Evolutionary conservation across 108 stramenopile species (phyloP).

Genomic region (Nitzschia putrida): DNA sequence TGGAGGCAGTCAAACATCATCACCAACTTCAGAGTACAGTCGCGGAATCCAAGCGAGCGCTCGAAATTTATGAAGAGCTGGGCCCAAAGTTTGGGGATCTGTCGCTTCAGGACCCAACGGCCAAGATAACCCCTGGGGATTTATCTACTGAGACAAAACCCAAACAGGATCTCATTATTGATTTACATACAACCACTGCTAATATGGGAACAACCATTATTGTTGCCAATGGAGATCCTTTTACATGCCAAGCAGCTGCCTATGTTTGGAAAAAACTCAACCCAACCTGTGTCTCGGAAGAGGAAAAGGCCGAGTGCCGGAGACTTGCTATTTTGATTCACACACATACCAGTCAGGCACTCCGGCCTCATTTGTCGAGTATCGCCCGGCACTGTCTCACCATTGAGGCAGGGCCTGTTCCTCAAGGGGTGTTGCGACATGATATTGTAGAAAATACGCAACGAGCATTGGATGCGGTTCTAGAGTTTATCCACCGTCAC

Average conservation of each 20-base stretch:
- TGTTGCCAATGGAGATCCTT: conserved; percentile 62
- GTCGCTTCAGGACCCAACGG: neutral
- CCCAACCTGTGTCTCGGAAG: conserved; percentile 3
- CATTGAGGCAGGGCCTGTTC: conserved; percentile 84
- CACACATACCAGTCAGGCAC: conserved; percentile 49
- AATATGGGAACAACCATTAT: conserved; percentile 85
- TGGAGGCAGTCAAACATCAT: conserved; percentile 33
- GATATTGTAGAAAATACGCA: conserved; percentile 81
- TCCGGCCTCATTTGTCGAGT: conserved; percentile 68
- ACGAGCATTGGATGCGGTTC: conserved; percentile 48
- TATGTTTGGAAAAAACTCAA: conserved; percentile 63
- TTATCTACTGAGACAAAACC: conserved; percentile 22
- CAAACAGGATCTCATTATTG: conserved; percentile 63
- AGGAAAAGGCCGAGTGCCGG: neutral
- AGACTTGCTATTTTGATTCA: conserved; percentile 63
- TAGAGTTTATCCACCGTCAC: conserved; percentile 73
- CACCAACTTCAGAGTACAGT: conserved; percentile 1
- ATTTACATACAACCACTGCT: conserved; percentile 81
- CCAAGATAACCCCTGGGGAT: neutral
- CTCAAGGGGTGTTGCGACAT: conserved; percentile 79
- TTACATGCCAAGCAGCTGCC: conserved; percentile 75
- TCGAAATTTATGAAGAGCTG: conserved; percentile 66
- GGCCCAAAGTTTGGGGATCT: conserved; percentile 59
- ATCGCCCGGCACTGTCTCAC: conserved; percentile 71
- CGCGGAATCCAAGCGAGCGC: conserved; percentile 63